Evolutionary conservation across 106 monocot species (phyloP).

Genomic region (Chionographis japonica): DNA sequence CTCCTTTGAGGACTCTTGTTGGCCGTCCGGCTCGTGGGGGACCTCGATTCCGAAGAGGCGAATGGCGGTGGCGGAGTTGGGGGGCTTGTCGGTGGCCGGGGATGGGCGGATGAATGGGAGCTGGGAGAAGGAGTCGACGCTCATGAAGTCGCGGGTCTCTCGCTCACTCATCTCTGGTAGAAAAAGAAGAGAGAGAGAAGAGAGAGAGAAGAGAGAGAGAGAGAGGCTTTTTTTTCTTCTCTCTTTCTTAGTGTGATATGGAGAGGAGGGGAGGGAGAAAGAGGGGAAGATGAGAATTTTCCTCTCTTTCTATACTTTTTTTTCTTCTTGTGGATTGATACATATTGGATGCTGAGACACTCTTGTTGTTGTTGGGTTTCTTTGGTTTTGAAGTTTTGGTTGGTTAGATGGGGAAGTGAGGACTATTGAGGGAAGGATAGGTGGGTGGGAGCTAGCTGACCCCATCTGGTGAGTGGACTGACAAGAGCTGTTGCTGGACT

Average conservation of each 20-base stretch:
- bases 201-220: neutral
- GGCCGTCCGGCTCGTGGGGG: constrained; percentile 11
- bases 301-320: neutral
- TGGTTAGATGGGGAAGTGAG: no score
- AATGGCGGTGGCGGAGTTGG: constrained; percentile 31
- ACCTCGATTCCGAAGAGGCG: constrained; percentile 76
- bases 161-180: constrained; percentile 32
- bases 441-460: neutral
- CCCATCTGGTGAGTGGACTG: neutral
- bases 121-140: constrained; percentile 85
- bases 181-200: neutral
- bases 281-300: neutral
- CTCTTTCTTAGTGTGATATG: neutral
- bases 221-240: neutral
- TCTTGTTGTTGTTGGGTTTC: no score
- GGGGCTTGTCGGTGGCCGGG: constrained; percentile 10
- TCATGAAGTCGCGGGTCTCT: constrained; percentile 62
- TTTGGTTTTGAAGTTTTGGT: no score
- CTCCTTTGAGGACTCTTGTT: neutral
- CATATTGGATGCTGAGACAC: neutral
- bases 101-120: constrained; percentile 73
- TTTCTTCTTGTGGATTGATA: neutral
- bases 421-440: no score
- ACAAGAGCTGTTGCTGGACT: constrained; percentile 15
- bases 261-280: neutral